Percentiles rank a stretch among this genome's conserved stretches.
Conservation (phyloP, 306 rosid species). For the Delonix regia region DNA sequence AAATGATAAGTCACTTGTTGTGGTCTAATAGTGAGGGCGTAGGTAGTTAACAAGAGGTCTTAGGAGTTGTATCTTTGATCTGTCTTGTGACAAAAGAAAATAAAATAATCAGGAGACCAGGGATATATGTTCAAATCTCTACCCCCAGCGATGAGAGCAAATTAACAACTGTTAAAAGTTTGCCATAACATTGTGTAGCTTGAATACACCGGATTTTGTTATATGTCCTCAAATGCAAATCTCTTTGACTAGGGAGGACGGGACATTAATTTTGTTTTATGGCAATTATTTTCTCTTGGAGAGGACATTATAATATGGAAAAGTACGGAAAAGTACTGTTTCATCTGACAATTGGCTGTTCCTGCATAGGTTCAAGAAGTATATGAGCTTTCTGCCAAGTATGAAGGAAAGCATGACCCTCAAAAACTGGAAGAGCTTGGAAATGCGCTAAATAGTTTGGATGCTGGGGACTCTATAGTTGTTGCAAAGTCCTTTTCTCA, state of each 20-base stretch:
- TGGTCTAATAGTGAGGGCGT: background rate
- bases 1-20: background rate
- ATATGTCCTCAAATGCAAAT: background rate
- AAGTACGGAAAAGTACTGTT: no score
- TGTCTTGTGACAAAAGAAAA: background rate
- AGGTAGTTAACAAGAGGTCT: background rate
- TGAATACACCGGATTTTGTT: background rate
- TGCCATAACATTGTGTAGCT: background rate
- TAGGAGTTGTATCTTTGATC: background rate
- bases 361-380: slow-evolving; percentile 83
- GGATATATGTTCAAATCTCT: slow-evolving; percentile 7
- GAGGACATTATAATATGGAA: slow-evolving; percentile 19
- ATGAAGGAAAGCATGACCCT: slow-evolving; percentile 87
- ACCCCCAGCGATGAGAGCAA: background rate
- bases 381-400: slow-evolving; percentile 95
- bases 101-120: background rate
- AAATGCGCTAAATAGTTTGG: slow-evolving; percentile 77
- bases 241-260: background rate
- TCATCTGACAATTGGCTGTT: slow-evolving; percentile 21
- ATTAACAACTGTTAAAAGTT: background rate
- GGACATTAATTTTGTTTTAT: background rate
- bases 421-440: slow-evolving; percentile 90
- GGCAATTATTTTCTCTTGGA: background rate
- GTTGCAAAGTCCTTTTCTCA: slow-evolving; percentile 90
- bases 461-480: slow-evolving; percentile 96